A percentile compares a stretch with the other conserved stretches of the same genome.
phyloP scores from a whole-genome alignment of 1,284 basidiomycete species.

The Naganishia liquefaciens region DNA sequence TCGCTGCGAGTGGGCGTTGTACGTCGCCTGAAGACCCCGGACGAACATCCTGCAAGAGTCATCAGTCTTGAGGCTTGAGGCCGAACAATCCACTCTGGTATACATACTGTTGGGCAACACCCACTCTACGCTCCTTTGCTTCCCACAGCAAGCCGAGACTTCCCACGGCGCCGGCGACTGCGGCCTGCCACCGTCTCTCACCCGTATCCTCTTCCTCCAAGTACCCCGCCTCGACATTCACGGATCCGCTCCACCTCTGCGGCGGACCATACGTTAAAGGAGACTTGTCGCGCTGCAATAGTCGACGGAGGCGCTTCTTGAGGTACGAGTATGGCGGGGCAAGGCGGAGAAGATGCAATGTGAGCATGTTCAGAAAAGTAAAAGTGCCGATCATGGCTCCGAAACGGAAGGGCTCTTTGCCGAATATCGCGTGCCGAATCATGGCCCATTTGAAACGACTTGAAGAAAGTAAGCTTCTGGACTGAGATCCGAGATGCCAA shows the following conservation, averaged over 20 bases:
- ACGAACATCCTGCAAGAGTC: conserved; percentile 50
- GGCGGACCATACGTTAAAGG: conserved; percentile 49
- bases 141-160: conserved; percentile 82
- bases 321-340: conserved; percentile 62
- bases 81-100: conserved; percentile 30
- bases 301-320: conserved; percentile 46
- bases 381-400: conserved; percentile 83
- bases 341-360: conserved; percentile 79
- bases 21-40: conserved; percentile 55
- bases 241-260: conserved; percentile 35
- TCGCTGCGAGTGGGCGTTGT: conserved; percentile 52
- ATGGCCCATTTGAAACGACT: conserved; percentile 61
- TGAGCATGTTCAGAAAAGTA: conserved; percentile 75
- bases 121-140: conserved; percentile 65
- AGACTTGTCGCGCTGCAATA: conserved; percentile 38
- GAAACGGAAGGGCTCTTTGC: conserved; percentile 74
- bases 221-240: conserved; percentile 20
- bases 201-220: conserved; percentile 59
- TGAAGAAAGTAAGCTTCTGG: conserved; percentile 35
- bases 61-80: not conserved
- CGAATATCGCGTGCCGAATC: conserved; percentile 75
- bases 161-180: conserved; percentile 76
- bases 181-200: conserved; percentile 76
- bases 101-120: conserved; percentile 76
- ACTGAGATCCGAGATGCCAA: too few species aligned